Evolutionary conservation across 2,329 filamentous ascomycete genomes (phyloP).

Genomic region (Fusarium praegraminearum): DNA sequence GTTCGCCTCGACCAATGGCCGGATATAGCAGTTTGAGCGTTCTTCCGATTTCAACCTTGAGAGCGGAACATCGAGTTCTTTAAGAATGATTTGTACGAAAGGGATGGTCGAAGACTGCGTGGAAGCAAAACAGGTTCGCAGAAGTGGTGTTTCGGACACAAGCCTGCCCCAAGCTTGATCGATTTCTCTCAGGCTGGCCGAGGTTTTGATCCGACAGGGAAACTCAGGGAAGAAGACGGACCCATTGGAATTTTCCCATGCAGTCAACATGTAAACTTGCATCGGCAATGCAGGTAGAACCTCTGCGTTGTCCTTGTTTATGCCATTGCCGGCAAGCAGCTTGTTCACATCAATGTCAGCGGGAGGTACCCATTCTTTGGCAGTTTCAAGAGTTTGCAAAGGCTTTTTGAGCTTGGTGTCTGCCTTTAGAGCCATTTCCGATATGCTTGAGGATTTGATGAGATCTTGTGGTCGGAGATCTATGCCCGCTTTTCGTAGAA

Average conservation of each 20-base stretch:
- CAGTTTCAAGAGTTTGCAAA: slow-evolving; percentile 24
- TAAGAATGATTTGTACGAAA: slow-evolving; percentile 72
- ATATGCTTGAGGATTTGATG: slow-evolving; percentile 72
- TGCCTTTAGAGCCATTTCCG: slow-evolving; percentile 66
- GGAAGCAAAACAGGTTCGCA: slow-evolving; percentile 75
- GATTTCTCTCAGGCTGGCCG: slow-evolving; percentile 57
- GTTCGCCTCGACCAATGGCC: slow-evolving; percentile 31
- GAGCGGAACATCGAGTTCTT: slow-evolving; percentile 26
- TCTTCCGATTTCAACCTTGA: neutral
- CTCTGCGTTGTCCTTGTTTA: slow-evolving; percentile 63
- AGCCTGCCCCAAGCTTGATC: slow-evolving; percentile 72
- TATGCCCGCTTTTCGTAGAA: slow-evolving; percentile 74
- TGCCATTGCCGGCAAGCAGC: slow-evolving; percentile 55
- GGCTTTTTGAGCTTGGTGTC: neutral
- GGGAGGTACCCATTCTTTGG: slow-evolving; percentile 49
- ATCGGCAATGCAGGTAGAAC: slow-evolving; percentile 79
- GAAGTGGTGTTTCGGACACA: slow-evolving; percentile 67
- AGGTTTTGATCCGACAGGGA: slow-evolving; percentile 64
- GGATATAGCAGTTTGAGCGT: neutral
- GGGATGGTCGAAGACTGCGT: slow-evolving; percentile 62
- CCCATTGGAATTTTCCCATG: slow-evolving; percentile 77
- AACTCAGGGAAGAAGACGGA: slow-evolving; percentile 81
- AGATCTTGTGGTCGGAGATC: slow-evolving; percentile 77
- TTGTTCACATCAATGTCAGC: slow-evolving; percentile 53
- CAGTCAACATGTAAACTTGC: slow-evolving; percentile 83